Evolutionary conservation across 495 filamentous ascomycete genomes (phyloP), one percentile per base, ranked within the genome.

Genomic region (Articulospora tetracladia): DNA sequence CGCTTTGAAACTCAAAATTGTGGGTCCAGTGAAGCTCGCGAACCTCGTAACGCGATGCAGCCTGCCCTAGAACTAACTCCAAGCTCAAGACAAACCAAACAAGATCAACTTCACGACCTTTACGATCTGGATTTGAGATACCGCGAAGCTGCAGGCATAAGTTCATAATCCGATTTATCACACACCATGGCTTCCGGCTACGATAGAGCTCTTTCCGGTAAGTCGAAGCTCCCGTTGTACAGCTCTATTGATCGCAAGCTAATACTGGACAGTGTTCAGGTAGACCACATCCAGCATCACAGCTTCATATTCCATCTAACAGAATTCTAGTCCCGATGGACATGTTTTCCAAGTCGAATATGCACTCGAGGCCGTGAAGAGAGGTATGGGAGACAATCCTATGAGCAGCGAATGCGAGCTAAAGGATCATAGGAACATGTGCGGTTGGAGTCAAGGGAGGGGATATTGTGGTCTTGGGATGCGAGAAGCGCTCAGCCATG

Each of bases 311-410:
- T 70, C 13, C n/a, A 36, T 61, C 72, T 76, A 64, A 79, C 71
- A 76, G 50, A 27, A 2, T 52, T 70, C 68, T 66, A 97, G 93
- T 80, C 94, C 94, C 65, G 94, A 98, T 77, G 94, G 94, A 74
- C 94, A 98, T 79, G 93, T 98, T 66, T 98, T 98, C 81, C 94
- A 98, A 75, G 94, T 98, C 68, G 94, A 98, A 81, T 98, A 98
- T 82, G 94, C 94, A 58, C 89, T 96, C 62, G 94, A 98, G 81
- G 94, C 94, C 57, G 94, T 98, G 59, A 98, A 98, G 79, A 78
- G 94, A 91, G 94, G 93, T 95, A 81, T 57, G 67, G 68, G 20
- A 44, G 27, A 36, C 17, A 46, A 28, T 17, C 13, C 25, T 22
- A 12, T n/a, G 12, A 32, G 36, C 3, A 49, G 15, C 22, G 12